Percentiles rank a stretch among this genome's conserved stretches.
These are phyloP conservation scores for Nicotiana obtusifolia DNA, from an alignment of 257 asterid genomes.

Conservation along the genomic window DNA sequence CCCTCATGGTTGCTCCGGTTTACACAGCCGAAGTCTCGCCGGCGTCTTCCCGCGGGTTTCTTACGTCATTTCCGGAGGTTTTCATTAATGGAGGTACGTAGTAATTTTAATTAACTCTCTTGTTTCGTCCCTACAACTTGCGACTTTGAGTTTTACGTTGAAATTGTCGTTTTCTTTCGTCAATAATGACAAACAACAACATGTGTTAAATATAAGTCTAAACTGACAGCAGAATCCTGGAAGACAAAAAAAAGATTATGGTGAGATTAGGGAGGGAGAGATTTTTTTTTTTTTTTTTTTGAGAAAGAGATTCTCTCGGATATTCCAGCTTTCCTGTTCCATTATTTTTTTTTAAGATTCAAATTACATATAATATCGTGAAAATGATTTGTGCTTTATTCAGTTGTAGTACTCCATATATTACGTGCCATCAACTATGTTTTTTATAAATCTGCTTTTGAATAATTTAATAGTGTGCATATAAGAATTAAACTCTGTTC, in stretches of 20 bases:
- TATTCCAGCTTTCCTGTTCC: neutral
- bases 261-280: no score
- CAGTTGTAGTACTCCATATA: neutral
- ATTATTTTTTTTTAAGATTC: neutral
- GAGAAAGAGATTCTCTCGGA: no score
- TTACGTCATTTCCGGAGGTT: slow-evolving; percentile 87
- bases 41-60: slow-evolving; percentile 84
- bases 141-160: slow-evolving; percentile 2
- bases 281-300: no score
- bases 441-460: neutral
- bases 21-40: slow-evolving; percentile 93
- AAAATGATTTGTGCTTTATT: neutral
- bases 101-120: neutral
- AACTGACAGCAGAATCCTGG: neutral
- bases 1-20: slow-evolving; percentile 93
- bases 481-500: no score
- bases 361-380: neutral
- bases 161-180: neutral
- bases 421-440: neutral
- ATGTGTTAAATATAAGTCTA: neutral
- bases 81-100: slow-evolving; percentile 70
- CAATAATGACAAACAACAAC: slow-evolving; percentile 3
- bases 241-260: neutral
- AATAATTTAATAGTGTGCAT: neutral
- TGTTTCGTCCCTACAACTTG: neutral